phyloP scores from a whole-genome alignment of 2,329 filamentous ascomycete species.

The Botrytis sinoallii region DNA sequence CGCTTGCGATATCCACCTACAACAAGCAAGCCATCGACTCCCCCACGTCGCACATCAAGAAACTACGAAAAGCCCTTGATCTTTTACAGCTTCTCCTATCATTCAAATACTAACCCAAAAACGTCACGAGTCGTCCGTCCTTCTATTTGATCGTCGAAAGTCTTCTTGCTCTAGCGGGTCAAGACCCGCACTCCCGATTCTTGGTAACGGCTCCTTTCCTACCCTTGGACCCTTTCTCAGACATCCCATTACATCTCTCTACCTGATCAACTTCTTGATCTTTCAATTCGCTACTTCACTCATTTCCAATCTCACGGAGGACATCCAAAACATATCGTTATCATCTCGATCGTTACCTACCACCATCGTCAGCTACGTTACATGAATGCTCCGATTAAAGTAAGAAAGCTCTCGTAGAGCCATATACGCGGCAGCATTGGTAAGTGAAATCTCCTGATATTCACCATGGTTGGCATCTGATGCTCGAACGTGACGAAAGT shows the following conservation, averaged over 20 bases:
- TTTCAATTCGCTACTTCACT: conserved; percentile 23
- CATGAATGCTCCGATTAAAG: conserved; percentile 38
- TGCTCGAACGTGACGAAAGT: neutral
- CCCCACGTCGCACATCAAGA: conserved; percentile 17
- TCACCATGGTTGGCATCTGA: neutral
- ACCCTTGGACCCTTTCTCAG: conserved; percentile 24
- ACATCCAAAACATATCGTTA: conserved; percentile 21
- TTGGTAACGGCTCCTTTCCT: conserved; percentile 28
- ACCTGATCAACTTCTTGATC: conserved; percentile 22
- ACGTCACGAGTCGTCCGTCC: conserved; percentile 15
- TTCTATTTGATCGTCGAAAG: conserved; percentile 18
- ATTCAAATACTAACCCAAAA: conserved; percentile 17
- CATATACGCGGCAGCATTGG: conserved; percentile 25
- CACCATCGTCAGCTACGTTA: conserved; percentile 21
- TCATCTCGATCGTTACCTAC: conserved; percentile 21
- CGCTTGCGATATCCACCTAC: conserved; percentile 23
- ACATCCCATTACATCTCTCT: conserved; percentile 27
- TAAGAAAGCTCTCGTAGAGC: conserved; percentile 37
- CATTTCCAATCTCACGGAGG: conserved; percentile 24
- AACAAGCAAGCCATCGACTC: conserved; percentile 22
- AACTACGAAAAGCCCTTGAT: conserved; percentile 5
- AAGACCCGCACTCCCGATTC: conserved; percentile 35
- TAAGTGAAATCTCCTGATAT: conserved; percentile 7
- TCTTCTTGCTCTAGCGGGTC: conserved; percentile 21
- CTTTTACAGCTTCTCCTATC: conserved; percentile 18